Evolutionary conservation across 2,329 filamentous ascomycete species (phyloP).

Genomic region (Exophiala calicioides): DNA sequence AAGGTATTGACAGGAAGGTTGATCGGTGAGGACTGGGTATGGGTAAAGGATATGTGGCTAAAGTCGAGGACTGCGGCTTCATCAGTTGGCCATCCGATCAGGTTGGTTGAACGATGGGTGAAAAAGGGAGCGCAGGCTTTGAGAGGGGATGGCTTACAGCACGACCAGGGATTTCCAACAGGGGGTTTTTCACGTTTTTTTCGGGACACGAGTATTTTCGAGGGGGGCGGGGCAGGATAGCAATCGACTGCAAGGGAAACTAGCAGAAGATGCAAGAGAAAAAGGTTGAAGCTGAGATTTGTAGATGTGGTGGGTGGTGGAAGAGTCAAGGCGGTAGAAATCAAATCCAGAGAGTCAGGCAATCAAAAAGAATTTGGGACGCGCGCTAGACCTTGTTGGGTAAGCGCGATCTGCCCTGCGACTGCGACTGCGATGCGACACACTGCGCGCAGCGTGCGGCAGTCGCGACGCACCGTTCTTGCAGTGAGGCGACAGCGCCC

Average conservation of each 20-base stretch:
- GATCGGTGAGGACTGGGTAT: constrained; percentile 12
- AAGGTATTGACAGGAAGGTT: constrained; percentile 12
- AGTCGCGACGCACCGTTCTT: background rate
- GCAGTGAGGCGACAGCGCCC: too few species aligned
- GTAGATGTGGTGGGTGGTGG: constrained; percentile 21
- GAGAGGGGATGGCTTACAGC: constrained; percentile 22
- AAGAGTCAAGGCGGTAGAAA: constrained; percentile 28
- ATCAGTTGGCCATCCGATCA: constrained; percentile 12
- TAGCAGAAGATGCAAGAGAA: constrained; percentile 27
- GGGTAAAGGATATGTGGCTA: constrained; percentile 23
- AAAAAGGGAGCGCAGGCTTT: constrained; percentile 20
- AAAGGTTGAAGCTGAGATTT: constrained; percentile 25
- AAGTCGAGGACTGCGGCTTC: constrained; percentile 22
- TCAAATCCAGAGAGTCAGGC: constrained; percentile 27
- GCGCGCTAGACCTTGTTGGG: constrained; percentile 14
- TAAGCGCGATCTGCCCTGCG: constrained; percentile 15
- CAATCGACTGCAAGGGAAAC: constrained; percentile 29
- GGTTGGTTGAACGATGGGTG: background rate
- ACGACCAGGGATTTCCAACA: constrained; percentile 36
- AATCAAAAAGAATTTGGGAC: constrained; percentile 23
- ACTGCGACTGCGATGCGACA: too few species aligned
- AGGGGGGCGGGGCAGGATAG: constrained; percentile 33
- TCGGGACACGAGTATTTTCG: constrained; percentile 37
- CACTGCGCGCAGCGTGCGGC: background rate
- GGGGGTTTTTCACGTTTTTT: constrained; percentile 42